Conservation (phyloP, 2,329 filamentous ascomycete genomes). For the Metarhizium humberi region DNA sequence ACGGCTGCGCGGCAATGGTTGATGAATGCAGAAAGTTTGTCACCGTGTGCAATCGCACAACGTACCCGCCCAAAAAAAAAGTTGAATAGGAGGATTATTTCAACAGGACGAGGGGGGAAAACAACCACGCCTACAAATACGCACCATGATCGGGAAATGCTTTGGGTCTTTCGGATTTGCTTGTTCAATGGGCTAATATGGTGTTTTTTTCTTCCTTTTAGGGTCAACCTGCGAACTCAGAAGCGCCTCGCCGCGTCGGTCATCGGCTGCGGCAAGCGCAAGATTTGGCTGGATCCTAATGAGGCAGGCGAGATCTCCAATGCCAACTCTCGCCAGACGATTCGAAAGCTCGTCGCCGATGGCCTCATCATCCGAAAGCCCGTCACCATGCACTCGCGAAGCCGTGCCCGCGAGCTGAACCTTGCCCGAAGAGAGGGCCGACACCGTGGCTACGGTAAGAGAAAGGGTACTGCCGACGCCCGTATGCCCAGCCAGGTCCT, state of each 20-base stretch:
- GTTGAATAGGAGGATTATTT: background rate
- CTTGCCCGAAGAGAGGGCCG: conserved; percentile 89
- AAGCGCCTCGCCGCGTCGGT: conserved; percentile 99
- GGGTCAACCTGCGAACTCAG: conserved; percentile 99
- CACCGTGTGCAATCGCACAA: background rate
- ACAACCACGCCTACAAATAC: conserved; percentile 1
- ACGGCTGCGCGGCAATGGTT: conserved; percentile 2
- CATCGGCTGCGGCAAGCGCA: conserved; percentile 98
- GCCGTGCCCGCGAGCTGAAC: conserved; percentile 90
- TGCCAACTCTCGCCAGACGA: conserved; percentile 99
- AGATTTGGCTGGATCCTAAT: conserved; percentile 99
- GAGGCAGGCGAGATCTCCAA: conserved; percentile 99
- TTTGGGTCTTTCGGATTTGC: background rate
- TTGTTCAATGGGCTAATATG: conserved; percentile 17
- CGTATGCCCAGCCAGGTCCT: conserved; percentile 98
- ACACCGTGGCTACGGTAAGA: conserved; percentile 99
- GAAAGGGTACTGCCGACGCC: conserved; percentile 99
- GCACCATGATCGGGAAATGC: background rate
- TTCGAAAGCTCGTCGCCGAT: conserved; percentile 99
- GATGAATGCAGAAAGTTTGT: background rate
- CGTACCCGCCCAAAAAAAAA: background rate
- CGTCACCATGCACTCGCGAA: conserved; percentile 98
- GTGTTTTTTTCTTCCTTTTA: conserved; percentile 29
- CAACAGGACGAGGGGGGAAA: background rate
- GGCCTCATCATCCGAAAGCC: conserved; percentile 99